Base-by-base conservation (phyloP, 768 basidiomycete species). In the Asterophora parasitica region DNA sequence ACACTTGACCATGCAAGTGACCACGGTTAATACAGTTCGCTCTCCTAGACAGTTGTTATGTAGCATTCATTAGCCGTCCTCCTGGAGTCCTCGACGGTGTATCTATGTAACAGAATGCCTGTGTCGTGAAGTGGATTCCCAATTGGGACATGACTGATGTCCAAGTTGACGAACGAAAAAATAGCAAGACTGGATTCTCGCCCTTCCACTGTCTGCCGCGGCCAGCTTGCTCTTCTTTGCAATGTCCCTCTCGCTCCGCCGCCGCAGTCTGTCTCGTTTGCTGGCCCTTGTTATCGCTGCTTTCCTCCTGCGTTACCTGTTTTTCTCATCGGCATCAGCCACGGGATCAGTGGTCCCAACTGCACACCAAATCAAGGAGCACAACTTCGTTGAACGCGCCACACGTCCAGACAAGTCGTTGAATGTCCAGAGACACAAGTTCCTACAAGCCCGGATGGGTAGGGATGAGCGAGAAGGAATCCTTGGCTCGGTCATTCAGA, bases 381-480 rank as follows among this genome's bases (percentile, higher is more conserved):
- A 79, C 57, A 76, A 73, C 57, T 75, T 79, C 55, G 71, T 78
- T 31, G 76, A 80, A 60, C 74, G 78, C 16, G 76, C 76, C 42
- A 77, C 76, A 1, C 67, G 75, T 1, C 65, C 72, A 13, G 92
- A 92, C 67, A 88, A 84, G 63, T 78, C 77, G 7, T 77, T 98
- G 32, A 94, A 97, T 73, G 85, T 90, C 11, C 89, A 93, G 51
- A 84, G 82, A 52, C 82, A 94, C 68, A 78, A 82, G 8, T 97
- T 96, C 62, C 64, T 98, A 34, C 96, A 98, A 68, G 76, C 80
- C 2, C 77, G 96, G 28, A 79, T 92, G 70, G 93, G 93, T 1
- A 74, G 95, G 50, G 95, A 97, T 59, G 82, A 87, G 56, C 73
- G 82, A 38, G 77, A 80, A 1, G 95, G 96, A 59, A 72, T 97